Evolutionary conservation across 345 rosid species (phyloP), one percentile per base, ranked within the genome.

Genomic region (Citrus sp.): DNA sequence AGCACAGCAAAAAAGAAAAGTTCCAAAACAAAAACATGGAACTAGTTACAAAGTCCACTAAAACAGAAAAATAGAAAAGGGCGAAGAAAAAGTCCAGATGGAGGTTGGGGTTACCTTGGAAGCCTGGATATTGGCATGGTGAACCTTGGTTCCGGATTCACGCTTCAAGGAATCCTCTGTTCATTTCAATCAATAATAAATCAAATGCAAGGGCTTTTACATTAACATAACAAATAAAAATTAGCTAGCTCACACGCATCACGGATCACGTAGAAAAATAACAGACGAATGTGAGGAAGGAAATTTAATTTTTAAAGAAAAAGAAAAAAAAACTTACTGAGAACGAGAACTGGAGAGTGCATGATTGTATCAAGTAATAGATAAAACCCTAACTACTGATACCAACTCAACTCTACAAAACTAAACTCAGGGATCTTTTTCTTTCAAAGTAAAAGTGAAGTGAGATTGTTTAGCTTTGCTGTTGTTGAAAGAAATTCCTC

Each of bases 131-230:
- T 95, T 95, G 80, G 87, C 93, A 94, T 87, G 97, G 19, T 94
- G 97, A 34, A 94, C 97, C 85, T 89, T 96, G n/a, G 80, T 75
- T 76, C 99, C 99, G 58, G 99, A 90, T 83, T 96, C 98, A 19
- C 98, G 98, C 70, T 96, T 92, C 87, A 96, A 78, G 0, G 99
- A 94, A 85, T 94, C 98, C 90, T 92, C 99, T 96, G 91, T 35
- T 51, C 75, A 83, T 77, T 78, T 56, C 56, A 60, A 80, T 38
- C 5, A 70, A 74, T 5, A n/a, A 32, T 30, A 25, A 55, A 6
- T 54, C 18, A 49, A 70, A 32, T 35, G 9, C 58, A 24, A 7
- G 28, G 22, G 25, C 27, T 28, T 71, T 34, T 6, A 55, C 55
- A 22, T 4, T 12, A 54, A 18, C 58, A 54, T 18, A 54, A 54